These are phyloP conservation scores for Xerocomellus chrysenteron DNA, from an alignment of 768 basidiomycete species.

Conservation along the genomic window DNA sequence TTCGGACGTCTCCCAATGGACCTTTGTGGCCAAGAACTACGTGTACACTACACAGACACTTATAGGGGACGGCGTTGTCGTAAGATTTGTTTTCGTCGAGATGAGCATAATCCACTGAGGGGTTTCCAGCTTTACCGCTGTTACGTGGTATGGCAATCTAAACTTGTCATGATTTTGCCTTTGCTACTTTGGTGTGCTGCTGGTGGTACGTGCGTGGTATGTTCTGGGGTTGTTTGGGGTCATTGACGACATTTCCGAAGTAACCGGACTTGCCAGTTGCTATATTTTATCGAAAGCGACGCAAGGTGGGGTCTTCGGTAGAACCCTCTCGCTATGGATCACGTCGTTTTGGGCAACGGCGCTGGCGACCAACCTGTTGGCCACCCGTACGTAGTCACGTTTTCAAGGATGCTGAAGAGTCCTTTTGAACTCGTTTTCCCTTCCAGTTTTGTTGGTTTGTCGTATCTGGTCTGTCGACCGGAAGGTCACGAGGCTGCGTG, in stretches of 20 bases:
- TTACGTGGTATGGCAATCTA: not conserved
- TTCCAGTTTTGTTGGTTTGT: not conserved
- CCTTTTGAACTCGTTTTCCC: not conserved
- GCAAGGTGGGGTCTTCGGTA: conserved; percentile 22
- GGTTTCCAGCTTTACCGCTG: not conserved
- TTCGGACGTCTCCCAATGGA: conserved; percentile 5
- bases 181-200: not conserved
- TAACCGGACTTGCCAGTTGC: too few relatives aligned
- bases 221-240: too few relatives aligned
- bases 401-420: not conserved
- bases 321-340: conserved; percentile 29
- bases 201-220: not conserved
- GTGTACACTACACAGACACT: conserved; percentile 22
- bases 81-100: conserved; percentile 1
- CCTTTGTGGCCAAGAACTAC: conserved; percentile 26
- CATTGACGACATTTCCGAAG: too few relatives aligned
- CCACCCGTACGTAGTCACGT: not conserved
- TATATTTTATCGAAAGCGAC: conserved; percentile 11
- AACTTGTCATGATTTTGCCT: not conserved
- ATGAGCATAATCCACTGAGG: not conserved
- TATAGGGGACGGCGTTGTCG: conserved; percentile 26
- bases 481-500: not conserved
- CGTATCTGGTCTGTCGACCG: not conserved
- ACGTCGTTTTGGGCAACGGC: conserved; percentile 7
- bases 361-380: not conserved